phyloP scores from a whole-genome alignment of 306 rosid genomes.

The Trifolium fragiferum region DNA sequence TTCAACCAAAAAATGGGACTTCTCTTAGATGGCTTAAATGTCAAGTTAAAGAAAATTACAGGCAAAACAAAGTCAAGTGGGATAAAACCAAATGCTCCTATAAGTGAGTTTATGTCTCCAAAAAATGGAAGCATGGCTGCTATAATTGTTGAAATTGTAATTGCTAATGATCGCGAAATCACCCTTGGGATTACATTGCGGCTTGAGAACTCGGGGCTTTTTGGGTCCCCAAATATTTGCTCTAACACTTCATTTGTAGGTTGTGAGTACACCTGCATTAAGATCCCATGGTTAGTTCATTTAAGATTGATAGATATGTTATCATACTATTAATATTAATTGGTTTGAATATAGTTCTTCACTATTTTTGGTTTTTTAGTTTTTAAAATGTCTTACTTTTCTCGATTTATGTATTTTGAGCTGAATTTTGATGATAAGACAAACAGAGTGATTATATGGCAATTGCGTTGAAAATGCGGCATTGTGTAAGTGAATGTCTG shows the following conservation, averaged over 20 bases:
- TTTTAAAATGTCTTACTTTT: no score
- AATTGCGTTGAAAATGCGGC: no score
- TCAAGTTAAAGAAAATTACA: conserved; percentile 63
- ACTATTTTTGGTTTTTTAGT: no score
- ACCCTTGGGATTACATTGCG: conserved; percentile 72
- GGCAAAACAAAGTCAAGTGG: conserved; percentile 88
- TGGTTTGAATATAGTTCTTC: no score
- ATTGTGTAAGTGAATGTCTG: no score
- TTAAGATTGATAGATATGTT: no score
- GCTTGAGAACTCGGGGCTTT: conserved; percentile 52
- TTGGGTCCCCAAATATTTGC: conserved; percentile 58
- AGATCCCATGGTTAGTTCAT: background rate
- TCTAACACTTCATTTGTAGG: conserved; percentile 80
- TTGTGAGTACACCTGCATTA: conserved; percentile 73
- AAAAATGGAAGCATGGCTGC: conserved; percentile 93
- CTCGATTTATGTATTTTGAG: no score
- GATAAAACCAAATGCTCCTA: conserved; percentile 86
- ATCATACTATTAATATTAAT: no score
- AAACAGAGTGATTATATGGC: no score
- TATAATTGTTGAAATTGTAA: conserved; percentile 51
- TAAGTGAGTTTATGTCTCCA: conserved; percentile 70
- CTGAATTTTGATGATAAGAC: no score
- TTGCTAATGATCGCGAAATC: conserved; percentile 58
- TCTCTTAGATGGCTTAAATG: conserved; percentile 73
- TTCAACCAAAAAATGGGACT: conserved; percentile 66